These are phyloP conservation scores for Daldinia decipiens DNA, from an alignment of 495 filamentous ascomycete species.

Conservation along the genomic window DNA sequence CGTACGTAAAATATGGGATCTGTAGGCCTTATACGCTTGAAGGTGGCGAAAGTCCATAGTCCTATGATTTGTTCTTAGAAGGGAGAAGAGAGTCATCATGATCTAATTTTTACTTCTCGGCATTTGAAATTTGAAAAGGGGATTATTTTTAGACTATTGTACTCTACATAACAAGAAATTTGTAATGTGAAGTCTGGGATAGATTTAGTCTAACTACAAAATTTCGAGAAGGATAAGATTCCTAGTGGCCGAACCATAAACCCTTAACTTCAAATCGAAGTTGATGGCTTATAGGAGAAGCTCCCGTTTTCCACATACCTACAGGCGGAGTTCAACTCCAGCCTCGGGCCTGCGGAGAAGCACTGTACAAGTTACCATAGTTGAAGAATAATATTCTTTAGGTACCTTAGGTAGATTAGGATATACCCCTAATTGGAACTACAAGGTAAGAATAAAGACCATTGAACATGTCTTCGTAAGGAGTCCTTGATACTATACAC, in stretches of 20 bases:
- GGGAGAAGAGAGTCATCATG: not conserved
- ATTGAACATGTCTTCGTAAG: not conserved
- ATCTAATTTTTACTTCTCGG: not conserved
- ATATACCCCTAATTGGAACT: not conserved
- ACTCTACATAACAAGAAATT: not conserved
- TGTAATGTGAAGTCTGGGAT: not conserved
- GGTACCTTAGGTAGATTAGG: no score
- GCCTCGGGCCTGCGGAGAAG: not conserved
- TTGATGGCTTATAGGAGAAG: slow-evolving; percentile 1
- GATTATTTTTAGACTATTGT: not conserved
- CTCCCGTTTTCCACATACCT: not conserved
- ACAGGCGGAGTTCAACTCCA: not conserved
- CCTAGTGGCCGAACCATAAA: not conserved
- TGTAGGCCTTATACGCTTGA: not conserved
- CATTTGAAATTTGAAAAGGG: slow-evolving; percentile 3
- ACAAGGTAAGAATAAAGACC: not conserved
- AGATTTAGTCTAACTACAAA: not conserved
- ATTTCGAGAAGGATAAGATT: not conserved
- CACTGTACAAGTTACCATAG: not conserved
- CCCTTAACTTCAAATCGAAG: not conserved
- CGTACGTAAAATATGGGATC: not conserved
- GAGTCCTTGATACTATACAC: not conserved
- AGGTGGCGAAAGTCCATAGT: not conserved
- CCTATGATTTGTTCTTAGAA: not conserved
- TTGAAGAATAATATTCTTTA: not conserved